Evolutionary conservation across 805 yeast species (phyloP).

Genomic region (Starmerella sirachaensis): DNA sequence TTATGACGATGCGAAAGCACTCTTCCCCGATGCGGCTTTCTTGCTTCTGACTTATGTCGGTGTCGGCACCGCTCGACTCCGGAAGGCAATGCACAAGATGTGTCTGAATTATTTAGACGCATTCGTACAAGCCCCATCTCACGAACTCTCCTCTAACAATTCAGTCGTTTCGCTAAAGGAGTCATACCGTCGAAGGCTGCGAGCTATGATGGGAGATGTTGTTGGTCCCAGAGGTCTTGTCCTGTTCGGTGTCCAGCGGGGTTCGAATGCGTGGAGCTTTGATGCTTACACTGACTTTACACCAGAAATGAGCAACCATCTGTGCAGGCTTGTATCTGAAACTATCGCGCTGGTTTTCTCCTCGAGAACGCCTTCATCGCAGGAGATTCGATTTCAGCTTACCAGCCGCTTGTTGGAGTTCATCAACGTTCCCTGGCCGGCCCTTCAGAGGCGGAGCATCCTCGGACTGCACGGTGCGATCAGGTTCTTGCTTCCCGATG

Average conservation of each 20-base stretch:
- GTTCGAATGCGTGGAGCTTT: neutral
- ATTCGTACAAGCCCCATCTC: slow-evolving; percentile 8
- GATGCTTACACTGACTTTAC: slow-evolving; percentile 4
- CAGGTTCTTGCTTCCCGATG: slow-evolving; percentile 9
- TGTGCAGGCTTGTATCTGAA: slow-evolving; percentile 8
- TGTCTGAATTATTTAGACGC: slow-evolving; percentile 12
- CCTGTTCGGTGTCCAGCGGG: slow-evolving; percentile 6
- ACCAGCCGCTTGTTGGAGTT: slow-evolving; percentile 5
- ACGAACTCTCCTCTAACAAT: neutral
- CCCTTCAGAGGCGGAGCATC: slow-evolving; percentile 10
- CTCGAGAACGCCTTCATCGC: slow-evolving; percentile 2
- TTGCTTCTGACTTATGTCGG: slow-evolving; percentile 8
- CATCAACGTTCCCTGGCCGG: slow-evolving; percentile 3
- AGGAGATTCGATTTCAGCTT: slow-evolving; percentile 4
- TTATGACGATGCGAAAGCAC: slow-evolving; percentile 3
- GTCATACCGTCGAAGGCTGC: slow-evolving; percentile 6
- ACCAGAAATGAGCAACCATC: slow-evolving; percentile 5
- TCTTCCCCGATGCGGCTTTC: slow-evolving; percentile 8
- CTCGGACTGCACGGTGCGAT: slow-evolving; percentile 8
- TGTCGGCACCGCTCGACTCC: slow-evolving; percentile 7
- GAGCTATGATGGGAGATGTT: slow-evolving; percentile 1
- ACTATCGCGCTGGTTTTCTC: slow-evolving; percentile 4
- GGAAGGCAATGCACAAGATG: slow-evolving; percentile 6
- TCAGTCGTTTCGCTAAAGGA: too few species aligned
- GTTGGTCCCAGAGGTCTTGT: slow-evolving; percentile 1